Conservation (phyloP, 345 rosid genomes). For the Ceriops zippeliana region DNA sequence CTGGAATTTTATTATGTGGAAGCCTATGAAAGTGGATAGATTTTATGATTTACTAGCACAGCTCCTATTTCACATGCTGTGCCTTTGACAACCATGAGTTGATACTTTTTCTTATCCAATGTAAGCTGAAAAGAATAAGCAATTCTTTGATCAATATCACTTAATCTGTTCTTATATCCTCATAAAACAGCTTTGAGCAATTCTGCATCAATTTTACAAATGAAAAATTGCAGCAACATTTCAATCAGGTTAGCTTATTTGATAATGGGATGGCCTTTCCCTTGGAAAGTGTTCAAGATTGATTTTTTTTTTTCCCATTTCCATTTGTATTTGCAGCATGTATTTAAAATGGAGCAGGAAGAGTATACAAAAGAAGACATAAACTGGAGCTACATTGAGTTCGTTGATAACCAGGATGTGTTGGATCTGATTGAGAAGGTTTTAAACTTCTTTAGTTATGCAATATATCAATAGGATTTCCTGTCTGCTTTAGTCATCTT, state of each 20-base stretch:
- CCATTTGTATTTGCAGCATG: constrained; percentile 63
- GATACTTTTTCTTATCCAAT: neutral
- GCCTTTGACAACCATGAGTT: neutral
- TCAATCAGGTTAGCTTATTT: constrained; percentile 66
- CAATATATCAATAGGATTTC: constrained; percentile 4
- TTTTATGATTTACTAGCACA: neutral
- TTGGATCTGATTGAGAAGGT: constrained; percentile 94
- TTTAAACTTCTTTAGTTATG: constrained; percentile 16
- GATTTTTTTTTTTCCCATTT: constrained; percentile 4
- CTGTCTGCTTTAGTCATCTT: constrained; percentile 4
- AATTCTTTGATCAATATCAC: neutral
- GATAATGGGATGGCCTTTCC: neutral
- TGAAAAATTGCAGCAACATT: constrained; percentile 96
- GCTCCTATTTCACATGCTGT: neutral
- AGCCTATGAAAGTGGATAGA: too few species aligned
- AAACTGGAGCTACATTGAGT: constrained; percentile 97
- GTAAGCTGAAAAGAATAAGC: neutral
- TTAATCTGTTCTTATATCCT: neutral
- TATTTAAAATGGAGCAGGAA: constrained; percentile 98
- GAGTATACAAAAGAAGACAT: constrained; percentile 96
- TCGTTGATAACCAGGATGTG: constrained; percentile 95
- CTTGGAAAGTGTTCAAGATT: neutral
- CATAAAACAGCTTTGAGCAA: constrained; percentile 72
- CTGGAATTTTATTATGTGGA: too few species aligned
- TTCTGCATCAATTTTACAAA: constrained; percentile 95